Evolutionary conservation across 257 asterid genomes (phyloP).

Genomic region (Plantago elongata): DNA sequence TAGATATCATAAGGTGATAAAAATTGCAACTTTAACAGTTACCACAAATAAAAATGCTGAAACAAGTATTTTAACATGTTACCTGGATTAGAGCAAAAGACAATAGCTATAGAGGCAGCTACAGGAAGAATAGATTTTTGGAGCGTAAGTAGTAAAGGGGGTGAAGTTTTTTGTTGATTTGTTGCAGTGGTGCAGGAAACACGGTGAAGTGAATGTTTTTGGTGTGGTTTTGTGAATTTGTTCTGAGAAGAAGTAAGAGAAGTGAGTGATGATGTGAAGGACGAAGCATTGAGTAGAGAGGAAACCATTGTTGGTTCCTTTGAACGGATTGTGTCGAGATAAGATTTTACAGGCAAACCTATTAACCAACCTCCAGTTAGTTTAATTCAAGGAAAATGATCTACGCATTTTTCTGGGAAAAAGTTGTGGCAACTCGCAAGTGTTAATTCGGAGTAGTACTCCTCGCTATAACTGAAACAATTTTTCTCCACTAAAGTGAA

Average conservation of each 20-base stretch:
- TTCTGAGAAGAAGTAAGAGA: constrained; percentile 4
- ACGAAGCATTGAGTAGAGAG: constrained; percentile 32
- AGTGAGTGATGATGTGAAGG: constrained; percentile 14
- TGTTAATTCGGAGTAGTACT: too few species aligned
- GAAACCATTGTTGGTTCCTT: constrained; percentile 28
- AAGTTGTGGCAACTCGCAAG: too few species aligned
- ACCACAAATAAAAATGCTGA: not conserved
- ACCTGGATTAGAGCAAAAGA: constrained; percentile 56
- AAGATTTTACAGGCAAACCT: constrained; percentile 16
- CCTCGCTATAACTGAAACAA: too few species aligned
- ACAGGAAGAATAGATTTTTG: constrained; percentile 36
- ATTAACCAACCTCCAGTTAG: too few species aligned
- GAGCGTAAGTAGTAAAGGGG: constrained; percentile 16
- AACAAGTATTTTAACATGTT: not conserved
- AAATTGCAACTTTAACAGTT: not conserved
- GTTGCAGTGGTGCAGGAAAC: constrained; percentile 30
- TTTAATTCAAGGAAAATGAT: too few species aligned
- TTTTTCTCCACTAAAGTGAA: too few species aligned
- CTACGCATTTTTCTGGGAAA: too few species aligned
- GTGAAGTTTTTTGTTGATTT: constrained; percentile 13
- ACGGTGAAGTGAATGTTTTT: not conserved
- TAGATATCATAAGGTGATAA: not conserved
- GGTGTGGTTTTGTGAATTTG: constrained; percentile 15
- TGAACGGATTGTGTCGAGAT: constrained; percentile 22
- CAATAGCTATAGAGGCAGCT: constrained; percentile 48